Base-by-base conservation (phyloP, 208 protist genomes). In the Angomonas ambiguus region DNA sequence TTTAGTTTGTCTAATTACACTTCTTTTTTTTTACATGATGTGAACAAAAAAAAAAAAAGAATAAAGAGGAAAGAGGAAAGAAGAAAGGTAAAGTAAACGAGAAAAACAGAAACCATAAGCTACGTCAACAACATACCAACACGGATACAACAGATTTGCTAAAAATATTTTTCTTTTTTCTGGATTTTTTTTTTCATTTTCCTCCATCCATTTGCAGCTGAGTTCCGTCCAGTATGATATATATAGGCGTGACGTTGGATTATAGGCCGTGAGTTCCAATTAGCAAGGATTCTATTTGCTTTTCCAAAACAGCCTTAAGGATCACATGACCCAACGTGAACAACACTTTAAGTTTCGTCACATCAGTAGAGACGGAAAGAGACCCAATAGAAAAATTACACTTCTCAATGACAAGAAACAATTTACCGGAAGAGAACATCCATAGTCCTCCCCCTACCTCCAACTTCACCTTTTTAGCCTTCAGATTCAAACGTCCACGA, bases 321-420 rank as follows among this genome's bases (percentile, higher is more conserved):
- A 87, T 59, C 0, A 82, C 76, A n/a, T 75, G 60, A 0, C 82
- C 74, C 18, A 93, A 65, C 0, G 77, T 74, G 10, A 62, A 67
- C 3, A 87, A 62, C 0, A 77, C 45, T 34, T 85, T 80, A 6
- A 91, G 57, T 68, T 74, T 78, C 2, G 55, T 66, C 34, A 85
- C 67, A 13, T 77, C 71, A n/a, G 71, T 87, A 2, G 74, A 74
- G 27, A 91, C 62, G 3, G 51, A 65, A 6, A 94, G 62, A 5
- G 61, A 65, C 27, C 76, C 80, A 8, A 85, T 22, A 10, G 73
- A 72, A 16, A 89, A 51, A 58, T 76, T 76, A 10, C 41, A 31
- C 30, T 78, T 67, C n/a, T 71, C 51, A 20, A 78, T 56, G 0
- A 33, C 33, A 5, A 68, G 16, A 53, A 69, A 49, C 25, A 27